phyloP scores from a whole-genome alignment of 2,329 filamentous ascomycete species.

The Pseudocercospora pini-densiflorae region DNA sequence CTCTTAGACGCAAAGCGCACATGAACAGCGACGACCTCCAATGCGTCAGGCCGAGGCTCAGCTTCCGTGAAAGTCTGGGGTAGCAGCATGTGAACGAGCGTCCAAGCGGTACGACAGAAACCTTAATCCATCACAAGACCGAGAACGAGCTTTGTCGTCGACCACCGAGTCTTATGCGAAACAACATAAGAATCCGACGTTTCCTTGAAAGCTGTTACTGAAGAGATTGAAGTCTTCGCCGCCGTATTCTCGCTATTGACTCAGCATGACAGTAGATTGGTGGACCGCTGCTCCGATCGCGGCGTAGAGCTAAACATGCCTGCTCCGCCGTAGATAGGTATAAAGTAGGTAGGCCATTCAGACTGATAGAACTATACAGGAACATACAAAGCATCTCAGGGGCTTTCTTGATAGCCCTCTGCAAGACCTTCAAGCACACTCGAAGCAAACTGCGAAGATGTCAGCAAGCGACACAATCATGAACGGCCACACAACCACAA shows the following conservation, averaged over 20 bases:
- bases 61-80: conserved; percentile 10
- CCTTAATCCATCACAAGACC: neutral
- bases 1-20: conserved; percentile 12
- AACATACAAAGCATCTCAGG: neutral
- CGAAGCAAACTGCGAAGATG: conserved; percentile 5
- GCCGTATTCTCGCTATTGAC: neutral
- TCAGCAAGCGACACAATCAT: conserved; percentile 22
- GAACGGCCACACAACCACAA: conserved; percentile 26
- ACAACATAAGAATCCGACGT: neutral
- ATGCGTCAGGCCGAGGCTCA: conserved; percentile 10
- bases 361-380: neutral
- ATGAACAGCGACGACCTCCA: conserved; percentile 15
- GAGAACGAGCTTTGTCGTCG: neutral
- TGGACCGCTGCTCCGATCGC: conserved; percentile 11
- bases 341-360: conserved; percentile 5
- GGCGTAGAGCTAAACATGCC: conserved; percentile 6
- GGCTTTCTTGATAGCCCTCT: neutral
- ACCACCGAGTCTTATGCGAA: conserved; percentile 9
- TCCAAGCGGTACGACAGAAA: conserved; percentile 15
- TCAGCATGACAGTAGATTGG: conserved; percentile 9
- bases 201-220: neutral
- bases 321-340: conserved; percentile 6
- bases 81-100: conserved; percentile 21
- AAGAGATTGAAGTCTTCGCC: neutral
- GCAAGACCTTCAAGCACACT: neutral